These are phyloP conservation scores for Yarrowia phangngaensis DNA, from an alignment of 805 yeast species.

Conservation along the genomic window DNA sequence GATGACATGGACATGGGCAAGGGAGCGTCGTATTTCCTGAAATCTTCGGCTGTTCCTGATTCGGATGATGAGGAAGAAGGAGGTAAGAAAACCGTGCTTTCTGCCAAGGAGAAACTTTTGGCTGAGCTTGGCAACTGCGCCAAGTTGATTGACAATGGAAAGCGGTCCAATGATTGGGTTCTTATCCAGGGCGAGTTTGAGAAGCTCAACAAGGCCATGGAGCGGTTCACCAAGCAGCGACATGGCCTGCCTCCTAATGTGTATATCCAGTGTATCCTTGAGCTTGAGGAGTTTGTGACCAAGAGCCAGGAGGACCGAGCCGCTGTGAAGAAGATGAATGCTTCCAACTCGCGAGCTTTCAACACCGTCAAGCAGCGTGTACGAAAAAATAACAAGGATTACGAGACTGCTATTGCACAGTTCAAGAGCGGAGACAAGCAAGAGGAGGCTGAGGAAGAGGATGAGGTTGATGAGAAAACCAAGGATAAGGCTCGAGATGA, in stretches of 20 bases:
- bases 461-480: conserved; percentile 35
- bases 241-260: conserved; percentile 66
- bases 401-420: conserved; percentile 53
- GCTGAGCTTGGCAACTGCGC: conserved; percentile 75
- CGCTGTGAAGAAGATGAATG: conserved; percentile 63
- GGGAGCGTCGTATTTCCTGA: conserved; percentile 39
- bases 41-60: conserved; percentile 42
- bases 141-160: conserved; percentile 64
- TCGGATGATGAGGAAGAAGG: conserved; percentile 61
- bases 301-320: conserved; percentile 53
- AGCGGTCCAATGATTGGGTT: conserved; percentile 74
- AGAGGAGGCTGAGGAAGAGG: conserved; percentile 61
- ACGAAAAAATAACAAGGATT: conserved; percentile 71
- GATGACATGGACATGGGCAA: conserved; percentile 40
- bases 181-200: conserved; percentile 71
- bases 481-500: conserved; percentile 33
- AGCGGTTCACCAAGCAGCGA: conserved; percentile 66
- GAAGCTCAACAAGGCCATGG: conserved; percentile 59
- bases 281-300: conserved; percentile 63
- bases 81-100: conserved; percentile 79
- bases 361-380: conserved; percentile 86
- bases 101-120: conserved; percentile 86
- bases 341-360: conserved; percentile 77
- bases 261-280: conserved; percentile 64
- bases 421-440: conserved; percentile 57